Evolutionary conservation across 805 yeast genomes (phyloP).

Genomic region (Lipomyces kockii): DNA sequence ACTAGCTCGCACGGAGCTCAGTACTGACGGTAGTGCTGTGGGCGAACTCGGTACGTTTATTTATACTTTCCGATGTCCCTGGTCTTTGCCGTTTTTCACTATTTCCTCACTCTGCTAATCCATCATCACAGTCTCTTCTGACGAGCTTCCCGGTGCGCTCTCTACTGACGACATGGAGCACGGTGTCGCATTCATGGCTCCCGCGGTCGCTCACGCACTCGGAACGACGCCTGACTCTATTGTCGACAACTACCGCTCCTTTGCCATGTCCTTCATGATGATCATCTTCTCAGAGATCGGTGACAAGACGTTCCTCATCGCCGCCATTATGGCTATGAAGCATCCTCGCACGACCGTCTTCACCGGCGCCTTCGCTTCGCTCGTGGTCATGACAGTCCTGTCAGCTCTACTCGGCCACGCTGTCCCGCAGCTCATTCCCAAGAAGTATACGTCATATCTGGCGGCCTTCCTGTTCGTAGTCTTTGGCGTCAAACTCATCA

Average conservation of each 20-base stretch:
- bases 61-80: not conserved
- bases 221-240: slow-evolving; percentile 26
- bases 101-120: not conserved
- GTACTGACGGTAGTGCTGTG: not conserved
- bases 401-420: slow-evolving; percentile 93
- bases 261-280: slow-evolving; percentile 85
- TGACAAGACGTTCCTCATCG: slow-evolving; percentile 94
- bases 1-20: slow-evolving; percentile 21
- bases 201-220: slow-evolving; percentile 26
- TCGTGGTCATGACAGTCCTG: slow-evolving; percentile 86
- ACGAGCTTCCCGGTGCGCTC: not conserved
- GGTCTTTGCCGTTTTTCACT: not conserved
- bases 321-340: slow-evolving; percentile 98
- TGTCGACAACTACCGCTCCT: slow-evolving; percentile 40
- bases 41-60: slow-evolving; percentile 7
- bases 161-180: slow-evolving; percentile 28
- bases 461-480: slow-evolving; percentile 83
- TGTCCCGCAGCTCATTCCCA: slow-evolving; percentile 80
- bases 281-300: slow-evolving; percentile 95
- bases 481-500: slow-evolving; percentile 70
- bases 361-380: slow-evolving; percentile 80
- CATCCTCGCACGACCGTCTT: slow-evolving; percentile 84
- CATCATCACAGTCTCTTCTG: not conserved
- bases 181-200: slow-evolving; percentile 27
- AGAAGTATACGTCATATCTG: slow-evolving; percentile 73